Evolutionary conservation across 306 rosid species (phyloP), one percentile per base, ranked within the genome.

Genomic region (Pterocarpus santalinus): DNA sequence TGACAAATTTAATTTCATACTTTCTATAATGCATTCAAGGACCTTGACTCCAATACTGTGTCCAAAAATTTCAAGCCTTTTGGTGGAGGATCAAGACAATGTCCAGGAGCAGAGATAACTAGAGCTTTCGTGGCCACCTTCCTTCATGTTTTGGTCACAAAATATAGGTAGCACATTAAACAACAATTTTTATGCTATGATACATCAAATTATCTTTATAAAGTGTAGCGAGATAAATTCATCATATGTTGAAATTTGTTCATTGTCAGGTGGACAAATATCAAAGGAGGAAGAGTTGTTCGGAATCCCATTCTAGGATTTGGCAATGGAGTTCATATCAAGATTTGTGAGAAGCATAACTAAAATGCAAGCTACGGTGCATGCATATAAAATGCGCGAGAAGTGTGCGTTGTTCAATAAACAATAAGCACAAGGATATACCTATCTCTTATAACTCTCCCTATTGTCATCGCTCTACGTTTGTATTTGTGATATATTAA

Each of bases 121-220:
- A 78, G 70, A 68, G 80, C 60, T 3, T 78, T 84, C 64, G 32
- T 79, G 61, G 81, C 87, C 75, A 82, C 58, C 14, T 87, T 82
- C 44, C 41, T 87, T 17, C 90, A 87, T 78, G 77, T 80, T 70
- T 56, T 87, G 83, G 83, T 85, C 83, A 85, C 87, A 6, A 78
- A 78, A 67, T 79, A 87, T 13, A 84, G 83, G 88, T 87, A 57
- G 13, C 13, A 43, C 47, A 43, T 43, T 43, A 43, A 43, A 6
- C 4, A 57, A 57, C 15, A 28, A 60, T 11, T 43, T 57, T 58
- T 63, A 64, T 16, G 7, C 47, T 39, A 6, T 39, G 43, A n/a
- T 39, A 49, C 30, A 65, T 38, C 7, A 2, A 7, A n/a, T 14
- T 11, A 8, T 61, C 14, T 61, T 61, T 8, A 32, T 61, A 11